Percentiles rank a stretch among this genome's conserved stretches.
These are phyloP conservation scores for Lindgomyces ingoldianus DNA, from an alignment of 495 filamentous ascomycete genomes.

Conservation along the genomic window DNA sequence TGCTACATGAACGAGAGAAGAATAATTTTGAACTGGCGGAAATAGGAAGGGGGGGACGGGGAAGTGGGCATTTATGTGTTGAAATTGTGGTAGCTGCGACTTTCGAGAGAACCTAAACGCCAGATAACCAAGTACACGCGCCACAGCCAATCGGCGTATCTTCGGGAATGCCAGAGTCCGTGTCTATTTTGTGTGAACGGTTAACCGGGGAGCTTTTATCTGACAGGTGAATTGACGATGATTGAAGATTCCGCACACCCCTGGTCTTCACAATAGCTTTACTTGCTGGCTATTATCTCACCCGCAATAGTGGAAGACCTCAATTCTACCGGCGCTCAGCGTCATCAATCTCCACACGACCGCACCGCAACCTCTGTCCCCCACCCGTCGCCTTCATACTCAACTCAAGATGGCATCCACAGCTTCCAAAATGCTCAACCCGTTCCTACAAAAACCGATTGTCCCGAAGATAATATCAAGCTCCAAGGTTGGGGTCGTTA, in stretches of 20 bases:
- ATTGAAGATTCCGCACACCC: too few species aligned
- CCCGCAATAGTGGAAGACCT: too few species aligned
- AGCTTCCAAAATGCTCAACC: neutral
- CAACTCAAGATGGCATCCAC: constrained; percentile 9
- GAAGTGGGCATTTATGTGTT: constrained; percentile 8
- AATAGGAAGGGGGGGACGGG: neutral
- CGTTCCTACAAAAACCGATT: neutral
- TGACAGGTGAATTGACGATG: neutral
- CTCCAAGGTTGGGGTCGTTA: constrained; percentile 56
- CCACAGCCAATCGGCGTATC: constrained; percentile 10
- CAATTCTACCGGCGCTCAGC: too few species aligned
- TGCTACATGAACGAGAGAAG: constrained; percentile 30
- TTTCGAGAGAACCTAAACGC: neutral
- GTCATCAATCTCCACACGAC: neutral
- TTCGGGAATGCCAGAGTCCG: neutral
- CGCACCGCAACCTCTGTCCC: too few species aligned
- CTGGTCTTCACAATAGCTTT: neutral
- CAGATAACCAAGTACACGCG: constrained; percentile 5
- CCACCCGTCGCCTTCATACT: too few species aligned
- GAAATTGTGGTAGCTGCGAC: neutral
- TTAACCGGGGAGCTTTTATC: neutral
- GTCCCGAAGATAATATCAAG: constrained; percentile 11
- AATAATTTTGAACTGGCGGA: neutral
- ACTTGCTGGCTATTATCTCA: too few species aligned
- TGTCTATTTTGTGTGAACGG: constrained; percentile 1